A percentile compares a stretch with the other conserved stretches of the same genome.
phyloP scores from a whole-genome alignment of 2,329 filamentous ascomycete genomes.

The Drechslerella dactyloides region DNA sequence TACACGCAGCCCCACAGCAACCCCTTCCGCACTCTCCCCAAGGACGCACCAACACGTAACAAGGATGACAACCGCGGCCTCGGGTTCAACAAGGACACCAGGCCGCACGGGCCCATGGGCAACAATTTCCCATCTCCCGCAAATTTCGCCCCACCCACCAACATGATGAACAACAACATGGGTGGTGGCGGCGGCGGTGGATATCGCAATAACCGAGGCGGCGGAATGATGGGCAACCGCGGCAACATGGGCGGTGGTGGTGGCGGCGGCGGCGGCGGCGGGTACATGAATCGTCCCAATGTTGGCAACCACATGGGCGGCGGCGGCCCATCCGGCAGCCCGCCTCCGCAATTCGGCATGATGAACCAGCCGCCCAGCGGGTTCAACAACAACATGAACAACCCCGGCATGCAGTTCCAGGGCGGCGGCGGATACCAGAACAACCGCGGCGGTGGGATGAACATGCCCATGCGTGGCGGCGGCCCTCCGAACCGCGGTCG shows the following conservation, averaged over 20 bases:
- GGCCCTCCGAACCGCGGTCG: slow-evolving; percentile 67
- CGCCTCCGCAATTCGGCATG: slow-evolving; percentile 52
- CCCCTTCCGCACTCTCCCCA: slow-evolving; percentile 87
- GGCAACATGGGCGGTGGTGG: slow-evolving; percentile 58
- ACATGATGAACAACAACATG: slow-evolving; percentile 56
- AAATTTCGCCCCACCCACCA: slow-evolving; percentile 52
- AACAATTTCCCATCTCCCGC: slow-evolving; percentile 58
- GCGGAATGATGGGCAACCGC: slow-evolving; percentile 64
- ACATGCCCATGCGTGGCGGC: slow-evolving; percentile 61
- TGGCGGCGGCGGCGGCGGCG: slow-evolving; percentile 58
- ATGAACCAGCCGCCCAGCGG: slow-evolving; percentile 53
- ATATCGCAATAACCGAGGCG: slow-evolving; percentile 58
- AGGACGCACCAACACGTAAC: slow-evolving; percentile 77
- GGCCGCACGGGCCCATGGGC: slow-evolving; percentile 55
- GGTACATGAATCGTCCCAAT: slow-evolving; percentile 62
- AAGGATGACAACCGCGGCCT: slow-evolving; percentile 64
- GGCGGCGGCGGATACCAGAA: slow-evolving; percentile 63
- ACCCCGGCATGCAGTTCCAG: slow-evolving; percentile 62
- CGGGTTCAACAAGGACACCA: slow-evolving; percentile 59
- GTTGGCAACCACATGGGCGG: slow-evolving; percentile 59
- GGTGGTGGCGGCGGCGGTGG: slow-evolving; percentile 64
- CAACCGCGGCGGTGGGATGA: slow-evolving; percentile 64
- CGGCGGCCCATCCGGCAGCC: slow-evolving; percentile 55
- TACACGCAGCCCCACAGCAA: slow-evolving; percentile 81
- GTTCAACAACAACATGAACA: slow-evolving; percentile 62